phyloP scores from a whole-genome alignment of 805 yeast species.

The Danielozyma ontarioensis region DNA sequence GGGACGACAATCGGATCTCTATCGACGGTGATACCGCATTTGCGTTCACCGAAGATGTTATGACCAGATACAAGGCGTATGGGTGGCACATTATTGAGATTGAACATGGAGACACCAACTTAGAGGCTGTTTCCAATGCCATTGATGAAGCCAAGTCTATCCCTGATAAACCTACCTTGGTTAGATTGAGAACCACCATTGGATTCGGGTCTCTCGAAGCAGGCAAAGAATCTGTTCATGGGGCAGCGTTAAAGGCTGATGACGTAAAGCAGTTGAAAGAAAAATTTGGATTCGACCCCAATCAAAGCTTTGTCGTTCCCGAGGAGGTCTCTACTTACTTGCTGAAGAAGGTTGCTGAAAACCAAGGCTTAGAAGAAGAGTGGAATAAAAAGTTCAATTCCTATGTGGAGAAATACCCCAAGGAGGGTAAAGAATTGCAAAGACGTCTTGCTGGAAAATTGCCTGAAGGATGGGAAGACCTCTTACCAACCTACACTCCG shows the following conservation, averaged over 20 bases:
- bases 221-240: constrained; percentile 18
- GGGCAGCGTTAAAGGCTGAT: constrained; percentile 18
- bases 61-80: constrained; percentile 14
- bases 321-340: constrained; percentile 15
- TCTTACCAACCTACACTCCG: constrained; percentile 15
- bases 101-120: constrained; percentile 14
- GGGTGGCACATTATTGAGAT: constrained; percentile 16
- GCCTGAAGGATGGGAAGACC: constrained; percentile 13
- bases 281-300: constrained; percentile 15
- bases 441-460: constrained; percentile 13
- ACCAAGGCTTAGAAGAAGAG: constrained; percentile 55
- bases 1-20: constrained; percentile 19
- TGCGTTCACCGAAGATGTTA: constrained; percentile 16
- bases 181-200: constrained; percentile 15
- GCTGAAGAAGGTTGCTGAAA: constrained; percentile 29
- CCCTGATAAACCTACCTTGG: constrained; percentile 13
- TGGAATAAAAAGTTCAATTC: constrained; percentile 11
- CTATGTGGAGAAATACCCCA: constrained; percentile 10
- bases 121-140: constrained; percentile 13
- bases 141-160: constrained; percentile 14
- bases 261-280: constrained; percentile 17
- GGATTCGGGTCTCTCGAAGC: constrained; percentile 15
- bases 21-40: constrained; percentile 15
- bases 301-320: constrained; percentile 12
- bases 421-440: constrained; percentile 10